Evolutionary conservation across 257 asterid species (phyloP).

Genomic region (Primulina huaijiensis): DNA sequence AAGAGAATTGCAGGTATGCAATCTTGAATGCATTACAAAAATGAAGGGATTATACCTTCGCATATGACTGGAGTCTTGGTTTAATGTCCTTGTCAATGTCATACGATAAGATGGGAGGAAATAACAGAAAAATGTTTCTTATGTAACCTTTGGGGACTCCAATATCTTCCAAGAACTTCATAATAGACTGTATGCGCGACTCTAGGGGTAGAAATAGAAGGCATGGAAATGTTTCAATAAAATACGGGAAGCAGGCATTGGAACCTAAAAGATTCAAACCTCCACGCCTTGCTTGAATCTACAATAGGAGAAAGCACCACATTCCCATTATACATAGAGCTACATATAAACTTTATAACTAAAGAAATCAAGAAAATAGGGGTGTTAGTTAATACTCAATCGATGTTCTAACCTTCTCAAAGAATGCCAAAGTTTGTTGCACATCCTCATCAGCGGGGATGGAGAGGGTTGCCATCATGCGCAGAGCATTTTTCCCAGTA

Average conservation of each 20-base stretch:
- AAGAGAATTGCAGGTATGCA: slow-evolving; percentile 5
- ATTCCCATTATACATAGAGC: slow-evolving; percentile 8
- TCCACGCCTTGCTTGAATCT: slow-evolving; percentile 97
- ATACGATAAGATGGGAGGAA: slow-evolving; percentile 68
- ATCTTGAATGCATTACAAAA: neutral
- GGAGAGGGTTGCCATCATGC: slow-evolving; percentile 79
- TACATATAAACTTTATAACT: neutral
- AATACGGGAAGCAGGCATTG: slow-evolving; percentile 61
- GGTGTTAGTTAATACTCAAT: neutral
- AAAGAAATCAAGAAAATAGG: neutral
- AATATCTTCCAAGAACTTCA: slow-evolving; percentile 54
- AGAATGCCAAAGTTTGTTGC: slow-evolving; percentile 88
- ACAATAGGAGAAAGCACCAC: slow-evolving; percentile 7
- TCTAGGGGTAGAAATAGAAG: slow-evolving; percentile 58
- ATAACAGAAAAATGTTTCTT: slow-evolving; percentile 52
- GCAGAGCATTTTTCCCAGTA: slow-evolving; percentile 62
- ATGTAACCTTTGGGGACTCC: slow-evolving; percentile 60
- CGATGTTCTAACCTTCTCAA: slow-evolving; percentile 67
- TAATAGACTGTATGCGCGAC: slow-evolving; percentile 52
- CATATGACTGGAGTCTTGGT: slow-evolving; percentile 55
- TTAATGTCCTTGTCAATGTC: slow-evolving; percentile 63
- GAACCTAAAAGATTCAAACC: slow-evolving; percentile 68
- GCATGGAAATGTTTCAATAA: slow-evolving; percentile 85
- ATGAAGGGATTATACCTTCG: slow-evolving; percentile 48
- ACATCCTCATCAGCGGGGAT: slow-evolving; percentile 76